Base-by-base conservation (phyloP, 2,329 filamentous ascomycete species). In the Teratosphaeria nubilosa region DNA sequence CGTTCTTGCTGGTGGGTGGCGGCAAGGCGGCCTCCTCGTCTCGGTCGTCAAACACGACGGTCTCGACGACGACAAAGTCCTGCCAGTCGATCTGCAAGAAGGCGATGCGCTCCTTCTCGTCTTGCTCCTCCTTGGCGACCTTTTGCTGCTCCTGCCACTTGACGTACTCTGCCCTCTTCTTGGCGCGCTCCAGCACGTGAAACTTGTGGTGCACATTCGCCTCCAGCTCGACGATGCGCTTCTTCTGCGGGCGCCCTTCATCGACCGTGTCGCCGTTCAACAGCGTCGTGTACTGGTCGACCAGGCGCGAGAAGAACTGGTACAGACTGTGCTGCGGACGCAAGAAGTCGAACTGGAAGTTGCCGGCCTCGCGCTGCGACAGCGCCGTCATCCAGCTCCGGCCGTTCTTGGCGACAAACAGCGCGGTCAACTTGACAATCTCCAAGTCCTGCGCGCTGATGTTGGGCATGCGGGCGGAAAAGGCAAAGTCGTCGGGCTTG, bases 51-150 rank as follows among this genome's bases (percentile, higher is more conserved):
- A 99, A 99, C 16, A 90, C 80, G 56, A 99, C 91, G 0, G 91
- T 96, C 74, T 96, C 94, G 51, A 96, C 91, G 22, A 99, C 88
- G 34, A 92, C 86, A 67, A 99, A 99, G 71, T 97, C 92, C 69
- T 95, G 90, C 94, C 94, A 99, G 73, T 99, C 94, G 62, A 99
- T 94, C 66, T 94, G 87, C 1, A 88, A 87, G 73, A 94, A 87
- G 56, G 82, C 81, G 54, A 85, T 71, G 68, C 86, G 86, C 72
- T 96, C 89, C 68, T 90, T 85, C 69, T 95, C 88, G 48, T 87
- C 87, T 62, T 91, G 85, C 68, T 95, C 90, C 68, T 95, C 91
- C 70, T 91, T 91, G 78, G 91, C 89, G 66, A 86, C 84, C 72
- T 91, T 92, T 75, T 96, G 89, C 57, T 85, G 78, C 65, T 94